A percentile compares a stretch with the other conserved stretches of the same genome.
Conservation (phyloP, 2,329 filamentous ascomycete species). For the Hypoxylon rubiginosum region DNA sequence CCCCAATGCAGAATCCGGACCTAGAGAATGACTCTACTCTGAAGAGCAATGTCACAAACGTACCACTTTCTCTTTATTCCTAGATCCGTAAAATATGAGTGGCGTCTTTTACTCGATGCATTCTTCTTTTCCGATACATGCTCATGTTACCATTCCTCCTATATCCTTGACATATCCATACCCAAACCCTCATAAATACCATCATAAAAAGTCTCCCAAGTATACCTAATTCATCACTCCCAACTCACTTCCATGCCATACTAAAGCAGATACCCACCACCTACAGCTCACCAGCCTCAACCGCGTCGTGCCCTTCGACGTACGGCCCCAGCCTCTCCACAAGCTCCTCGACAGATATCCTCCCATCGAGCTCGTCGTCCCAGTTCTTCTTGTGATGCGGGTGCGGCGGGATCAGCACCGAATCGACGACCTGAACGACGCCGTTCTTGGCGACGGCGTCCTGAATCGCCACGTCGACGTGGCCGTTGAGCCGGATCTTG, state of each 20-base stretch:
- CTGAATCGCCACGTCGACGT: constrained; percentile 72
- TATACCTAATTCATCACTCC: neutral
- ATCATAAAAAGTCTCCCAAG: neutral
- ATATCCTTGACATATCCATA: too few relatives aligned
- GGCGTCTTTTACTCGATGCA: neutral
- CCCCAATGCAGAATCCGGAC: neutral
- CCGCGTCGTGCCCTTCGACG: constrained; percentile 36
- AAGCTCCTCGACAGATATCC: constrained; percentile 72
- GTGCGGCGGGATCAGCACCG: constrained; percentile 82
- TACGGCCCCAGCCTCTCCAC: constrained; percentile 63
- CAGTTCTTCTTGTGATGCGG: constrained; percentile 54
- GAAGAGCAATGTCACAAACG: neutral
- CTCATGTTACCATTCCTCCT: neutral
- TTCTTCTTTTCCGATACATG: neutral
- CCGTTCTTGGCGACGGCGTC: constrained; percentile 84
- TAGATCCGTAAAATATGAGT: constrained; percentile 7
- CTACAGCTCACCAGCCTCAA: constrained; percentile 41
- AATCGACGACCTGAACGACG: constrained; percentile 81
- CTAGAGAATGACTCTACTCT: constrained; percentile 17
- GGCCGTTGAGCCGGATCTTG: constrained; percentile 81
- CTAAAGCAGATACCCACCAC: neutral
- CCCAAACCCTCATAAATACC: neutral
- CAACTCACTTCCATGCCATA: neutral
- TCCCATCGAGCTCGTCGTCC: constrained; percentile 58
- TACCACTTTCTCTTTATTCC: neutral